phyloP scores from a whole-genome alignment of 1,284 basidiomycete species.

The Marasmius oreades region DNA sequence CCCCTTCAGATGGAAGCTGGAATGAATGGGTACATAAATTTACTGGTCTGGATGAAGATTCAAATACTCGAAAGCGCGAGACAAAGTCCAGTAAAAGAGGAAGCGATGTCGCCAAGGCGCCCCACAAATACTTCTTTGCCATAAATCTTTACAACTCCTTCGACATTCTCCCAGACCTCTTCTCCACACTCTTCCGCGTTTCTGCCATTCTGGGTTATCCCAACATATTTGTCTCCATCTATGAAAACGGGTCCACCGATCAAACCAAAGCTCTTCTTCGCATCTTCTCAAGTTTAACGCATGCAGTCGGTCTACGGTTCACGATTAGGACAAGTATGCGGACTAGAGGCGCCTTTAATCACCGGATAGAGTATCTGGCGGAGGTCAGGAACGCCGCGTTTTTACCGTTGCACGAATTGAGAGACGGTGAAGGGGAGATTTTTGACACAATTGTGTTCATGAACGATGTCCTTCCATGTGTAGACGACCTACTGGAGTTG shows the following conservation, averaged over 20 bases:
- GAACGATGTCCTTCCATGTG: constrained; percentile 96
- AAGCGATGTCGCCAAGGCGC: background rate
- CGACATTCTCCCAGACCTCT: constrained; percentile 93
- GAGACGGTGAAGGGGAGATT: constrained; percentile 85
- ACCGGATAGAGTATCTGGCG: constrained; percentile 96
- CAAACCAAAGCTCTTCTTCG: constrained; percentile 93
- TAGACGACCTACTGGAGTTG: constrained; percentile 92
- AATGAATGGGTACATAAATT: constrained; percentile 58
- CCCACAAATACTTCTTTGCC: constrained; percentile 95
- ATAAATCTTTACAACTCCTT: constrained; percentile 99
- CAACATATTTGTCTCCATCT: constrained; percentile 95
- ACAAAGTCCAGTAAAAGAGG: constrained; percentile 31
- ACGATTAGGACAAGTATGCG: constrained; percentile 89
- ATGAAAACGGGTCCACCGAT: constrained; percentile 95
- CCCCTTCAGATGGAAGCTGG: constrained; percentile 43
- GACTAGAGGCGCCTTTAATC: constrained; percentile 92
- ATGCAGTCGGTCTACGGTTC: constrained; percentile 85
- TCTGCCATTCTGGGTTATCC: constrained; percentile 89
- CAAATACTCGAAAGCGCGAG: constrained; percentile 32
- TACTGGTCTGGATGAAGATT: constrained; percentile 43
- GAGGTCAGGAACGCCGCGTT: constrained; percentile 95
- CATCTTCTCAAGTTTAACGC: constrained; percentile 88
- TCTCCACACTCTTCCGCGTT: constrained; percentile 91
- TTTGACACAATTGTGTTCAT: constrained; percentile 97
- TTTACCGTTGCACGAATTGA: constrained; percentile 86